These are phyloP conservation scores for Kodamaea derodonti DNA, from an alignment of 1,139 yeast species.

Conservation along the genomic window DNA sequence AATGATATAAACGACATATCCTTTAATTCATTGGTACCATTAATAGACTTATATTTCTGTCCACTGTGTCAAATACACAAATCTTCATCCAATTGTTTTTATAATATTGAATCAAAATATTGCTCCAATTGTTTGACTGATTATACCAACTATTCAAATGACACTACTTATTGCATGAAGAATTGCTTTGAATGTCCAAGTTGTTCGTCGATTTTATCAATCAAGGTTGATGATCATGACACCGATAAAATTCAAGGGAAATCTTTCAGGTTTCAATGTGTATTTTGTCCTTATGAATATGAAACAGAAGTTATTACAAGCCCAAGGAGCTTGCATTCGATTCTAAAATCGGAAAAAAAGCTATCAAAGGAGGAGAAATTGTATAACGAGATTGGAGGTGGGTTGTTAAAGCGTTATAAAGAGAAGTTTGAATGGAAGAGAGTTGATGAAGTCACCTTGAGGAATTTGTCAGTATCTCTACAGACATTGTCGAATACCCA, in stretches of 20 bases:
- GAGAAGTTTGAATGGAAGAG: slow-evolving; percentile 1
- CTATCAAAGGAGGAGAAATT: slow-evolving; percentile 1
- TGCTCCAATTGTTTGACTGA: slow-evolving; percentile 38
- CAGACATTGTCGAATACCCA: neutral
- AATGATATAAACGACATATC: slow-evolving; percentile 9
- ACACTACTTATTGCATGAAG: slow-evolving; percentile 25
- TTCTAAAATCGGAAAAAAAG: slow-evolving; percentile 21
- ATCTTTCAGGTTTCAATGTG: slow-evolving; percentile 31
- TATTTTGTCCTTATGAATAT: slow-evolving; percentile 27
- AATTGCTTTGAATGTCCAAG: slow-evolving; percentile 41
- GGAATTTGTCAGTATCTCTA: slow-evolving; percentile 1
- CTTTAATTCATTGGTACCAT: slow-evolving; percentile 9
- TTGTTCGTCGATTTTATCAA: slow-evolving; percentile 26
- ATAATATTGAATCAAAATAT: slow-evolving; percentile 25
- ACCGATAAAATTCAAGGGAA: slow-evolving; percentile 25
- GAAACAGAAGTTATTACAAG: slow-evolving; percentile 27
- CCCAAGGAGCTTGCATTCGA: slow-evolving; percentile 33
- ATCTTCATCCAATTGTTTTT: slow-evolving; percentile 25
- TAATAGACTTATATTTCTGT: slow-evolving; percentile 31
- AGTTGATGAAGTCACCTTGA: neutral
- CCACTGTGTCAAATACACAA: slow-evolving; percentile 33
- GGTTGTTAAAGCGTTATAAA: neutral
- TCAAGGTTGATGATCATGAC: slow-evolving; percentile 21
- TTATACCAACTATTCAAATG: slow-evolving; percentile 21
- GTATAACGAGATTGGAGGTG: slow-evolving; percentile 1